phyloP scores from a whole-genome alignment of 768 basidiomycete genomes.

The Lactifluus subvellereus region DNA sequence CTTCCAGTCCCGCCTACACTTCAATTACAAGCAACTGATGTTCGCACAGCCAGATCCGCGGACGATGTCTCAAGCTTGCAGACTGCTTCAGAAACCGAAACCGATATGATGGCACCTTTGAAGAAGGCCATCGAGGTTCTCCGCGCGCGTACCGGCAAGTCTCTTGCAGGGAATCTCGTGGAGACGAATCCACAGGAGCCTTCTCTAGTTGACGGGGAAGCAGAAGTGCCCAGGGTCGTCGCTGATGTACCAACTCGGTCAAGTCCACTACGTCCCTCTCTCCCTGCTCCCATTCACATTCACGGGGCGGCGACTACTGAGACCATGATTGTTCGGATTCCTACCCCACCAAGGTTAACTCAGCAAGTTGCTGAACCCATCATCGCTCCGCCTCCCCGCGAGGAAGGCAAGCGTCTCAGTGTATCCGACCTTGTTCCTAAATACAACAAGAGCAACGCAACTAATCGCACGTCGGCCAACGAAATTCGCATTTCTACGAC shows the following conservation, averaged over 20 bases:
- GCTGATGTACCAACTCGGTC: slow-evolving; percentile 45
- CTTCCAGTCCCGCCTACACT: background rate
- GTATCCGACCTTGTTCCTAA: slow-evolving; percentile 50
- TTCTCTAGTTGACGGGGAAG: background rate
- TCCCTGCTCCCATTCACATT: slow-evolving; percentile 5
- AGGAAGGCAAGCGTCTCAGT: slow-evolving; percentile 41
- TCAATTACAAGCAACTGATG: slow-evolving; percentile 1
- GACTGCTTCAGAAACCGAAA: slow-evolving; percentile 36
- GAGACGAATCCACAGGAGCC: background rate
- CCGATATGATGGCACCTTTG: slow-evolving; percentile 56
- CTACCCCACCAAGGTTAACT: background rate
- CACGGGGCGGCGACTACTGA: background rate
- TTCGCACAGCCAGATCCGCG: slow-evolving; percentile 1
- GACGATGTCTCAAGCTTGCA: slow-evolving; percentile 6
- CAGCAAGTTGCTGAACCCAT: background rate
- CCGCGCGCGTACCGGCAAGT: slow-evolving; percentile 56
- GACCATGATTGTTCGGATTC: background rate
- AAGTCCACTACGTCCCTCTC: slow-evolving; percentile 1
- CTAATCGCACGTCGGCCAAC: background rate
- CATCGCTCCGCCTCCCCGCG: slow-evolving; percentile 13
- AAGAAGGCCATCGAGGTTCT: slow-evolving; percentile 69
- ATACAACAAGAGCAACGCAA: slow-evolving; percentile 37
- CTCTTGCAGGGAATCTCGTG: slow-evolving; percentile 44
- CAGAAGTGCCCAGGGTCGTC: slow-evolving; percentile 41
- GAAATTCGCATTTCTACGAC: slow-evolving; percentile 21